Conservation (phyloP, 2,329 filamentous ascomycete species). For the Epichloe glyceriae region DNA sequence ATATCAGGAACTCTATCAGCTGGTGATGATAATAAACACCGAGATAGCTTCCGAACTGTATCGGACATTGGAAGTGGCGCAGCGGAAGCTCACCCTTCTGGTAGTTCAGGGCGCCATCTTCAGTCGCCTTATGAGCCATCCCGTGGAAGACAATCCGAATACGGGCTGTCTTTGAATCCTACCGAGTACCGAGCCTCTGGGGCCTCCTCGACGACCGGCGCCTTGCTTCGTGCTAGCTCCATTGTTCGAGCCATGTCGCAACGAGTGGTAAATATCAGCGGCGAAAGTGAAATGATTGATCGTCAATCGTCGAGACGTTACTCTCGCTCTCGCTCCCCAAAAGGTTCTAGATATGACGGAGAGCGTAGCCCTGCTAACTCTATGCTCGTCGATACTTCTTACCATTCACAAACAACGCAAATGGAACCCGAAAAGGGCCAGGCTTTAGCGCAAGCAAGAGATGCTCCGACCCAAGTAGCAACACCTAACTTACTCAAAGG, state of each 20-base stretch:
- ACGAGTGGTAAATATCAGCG: constrained; percentile 93
- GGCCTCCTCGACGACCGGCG: constrained; percentile 49
- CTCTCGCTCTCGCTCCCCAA: constrained; percentile 45
- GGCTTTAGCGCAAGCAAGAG: constrained; percentile 4
- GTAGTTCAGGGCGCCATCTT: constrained; percentile 35
- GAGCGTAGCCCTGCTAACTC: constrained; percentile 16
- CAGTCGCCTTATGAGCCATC: constrained; percentile 42
- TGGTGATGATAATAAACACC: constrained; percentile 26
- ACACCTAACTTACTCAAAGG: constrained; percentile 67
- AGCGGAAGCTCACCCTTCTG: constrained; percentile 38
- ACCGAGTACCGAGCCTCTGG: constrained; percentile 42
- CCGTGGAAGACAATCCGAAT: constrained; percentile 36
- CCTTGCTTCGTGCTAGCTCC: constrained; percentile 56
- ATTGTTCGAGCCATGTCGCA: constrained; percentile 84
- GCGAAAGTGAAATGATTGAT: constrained; percentile 75
- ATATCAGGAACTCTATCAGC: constrained; percentile 37
- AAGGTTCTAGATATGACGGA: constrained; percentile 24
- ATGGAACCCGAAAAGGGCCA: constrained; percentile 32
- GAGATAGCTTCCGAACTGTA: constrained; percentile 46
- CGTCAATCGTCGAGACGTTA: constrained; percentile 51
- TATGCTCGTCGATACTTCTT: constrained; percentile 35
- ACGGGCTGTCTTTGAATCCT: constrained; percentile 43
- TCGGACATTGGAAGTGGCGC: constrained; percentile 44
- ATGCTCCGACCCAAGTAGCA: constrained; percentile 7
- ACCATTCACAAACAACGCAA: constrained; percentile 34